phyloP scores from a whole-genome alignment of 2,329 filamentous ascomycete species.

The Pleoardoris graminearum region DNA sequence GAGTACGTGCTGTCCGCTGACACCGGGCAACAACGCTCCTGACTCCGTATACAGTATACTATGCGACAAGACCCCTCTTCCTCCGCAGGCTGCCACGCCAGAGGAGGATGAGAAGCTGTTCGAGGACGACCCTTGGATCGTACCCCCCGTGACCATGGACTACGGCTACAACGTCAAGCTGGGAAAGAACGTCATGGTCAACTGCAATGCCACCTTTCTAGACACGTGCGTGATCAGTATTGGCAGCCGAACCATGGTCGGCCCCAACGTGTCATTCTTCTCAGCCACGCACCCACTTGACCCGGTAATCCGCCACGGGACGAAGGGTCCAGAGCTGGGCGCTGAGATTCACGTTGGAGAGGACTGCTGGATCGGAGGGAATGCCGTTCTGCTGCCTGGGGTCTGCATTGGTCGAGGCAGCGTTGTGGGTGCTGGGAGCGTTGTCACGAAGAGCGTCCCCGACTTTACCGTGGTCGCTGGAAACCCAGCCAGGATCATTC shows the following conservation, averaged over 20 bases:
- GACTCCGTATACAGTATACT: conserved; percentile 59
- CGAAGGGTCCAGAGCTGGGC: conserved; percentile 73
- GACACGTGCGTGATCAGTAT: conserved; percentile 77
- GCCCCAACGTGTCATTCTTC: conserved; percentile 77
- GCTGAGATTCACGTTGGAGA: conserved; percentile 74
- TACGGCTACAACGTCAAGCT: conserved; percentile 77
- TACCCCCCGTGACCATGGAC: conserved; percentile 71
- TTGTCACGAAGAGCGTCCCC: conserved; percentile 77
- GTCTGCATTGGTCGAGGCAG: conserved; percentile 75
- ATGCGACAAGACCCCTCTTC: conserved; percentile 65
- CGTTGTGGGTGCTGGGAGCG: conserved; percentile 78
- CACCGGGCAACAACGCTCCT: conserved; percentile 7
- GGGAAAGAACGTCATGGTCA: conserved; percentile 74
- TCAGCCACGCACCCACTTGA: conserved; percentile 77
- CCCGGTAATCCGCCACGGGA: conserved; percentile 72
- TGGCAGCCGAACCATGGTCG: conserved; percentile 75
- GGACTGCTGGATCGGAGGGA: conserved; percentile 61
- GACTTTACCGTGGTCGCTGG: conserved; percentile 68
- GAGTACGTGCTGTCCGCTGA: conserved; percentile 59
- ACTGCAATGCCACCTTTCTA: conserved; percentile 72
- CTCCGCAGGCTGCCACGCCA: conserved; percentile 58
- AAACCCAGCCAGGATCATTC: conserved; percentile 69
- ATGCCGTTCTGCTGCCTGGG: conserved; percentile 67
- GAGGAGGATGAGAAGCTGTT: conserved; percentile 69
- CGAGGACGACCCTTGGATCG: conserved; percentile 68